These are phyloP conservation scores for Pseudogymnoascus verrucosus DNA, from an alignment of 2,329 filamentous ascomycete genomes.

Conservation along the genomic window DNA sequence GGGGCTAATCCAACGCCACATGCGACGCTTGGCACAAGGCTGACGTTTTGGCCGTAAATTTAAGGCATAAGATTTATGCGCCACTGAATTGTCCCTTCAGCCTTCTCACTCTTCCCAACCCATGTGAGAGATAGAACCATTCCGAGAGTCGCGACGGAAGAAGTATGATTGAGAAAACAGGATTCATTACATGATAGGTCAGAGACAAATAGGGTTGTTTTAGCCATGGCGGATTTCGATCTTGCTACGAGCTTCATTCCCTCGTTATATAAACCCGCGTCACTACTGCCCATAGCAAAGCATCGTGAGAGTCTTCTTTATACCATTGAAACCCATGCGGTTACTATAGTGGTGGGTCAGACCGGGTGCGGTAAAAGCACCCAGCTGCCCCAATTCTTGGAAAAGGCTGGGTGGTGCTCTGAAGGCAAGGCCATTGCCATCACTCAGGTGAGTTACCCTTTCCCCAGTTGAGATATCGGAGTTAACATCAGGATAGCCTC, in stretches of 20 bases:
- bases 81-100: background rate
- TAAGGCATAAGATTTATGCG: background rate
- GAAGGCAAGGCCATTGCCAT: constrained; percentile 78
- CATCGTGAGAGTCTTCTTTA: constrained; percentile 76
- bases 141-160: background rate
- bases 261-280: constrained; percentile 75
- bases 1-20: constrained; percentile 6
- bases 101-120: constrained; percentile 3
- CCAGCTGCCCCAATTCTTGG: constrained; percentile 86
- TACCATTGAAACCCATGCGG: constrained; percentile 71
- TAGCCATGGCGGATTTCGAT: constrained; percentile 41
- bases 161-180: constrained; percentile 1
- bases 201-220: background rate
- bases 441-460: constrained; percentile 63
- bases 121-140: constrained; percentile 1
- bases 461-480: constrained; percentile 7
- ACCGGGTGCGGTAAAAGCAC: constrained; percentile 95
- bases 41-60: background rate
- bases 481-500: constrained; percentile 49
- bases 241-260: constrained; percentile 60
- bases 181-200: background rate
- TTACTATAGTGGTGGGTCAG: constrained; percentile 86
- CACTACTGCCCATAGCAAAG: constrained; percentile 78
- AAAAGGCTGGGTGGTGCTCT: constrained; percentile 80
- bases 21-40: constrained; percentile 7